These are phyloP conservation scores for Verticillium nubilum DNA, from an alignment of 2,329 filamentous ascomycete genomes.

Conservation along the genomic window DNA sequence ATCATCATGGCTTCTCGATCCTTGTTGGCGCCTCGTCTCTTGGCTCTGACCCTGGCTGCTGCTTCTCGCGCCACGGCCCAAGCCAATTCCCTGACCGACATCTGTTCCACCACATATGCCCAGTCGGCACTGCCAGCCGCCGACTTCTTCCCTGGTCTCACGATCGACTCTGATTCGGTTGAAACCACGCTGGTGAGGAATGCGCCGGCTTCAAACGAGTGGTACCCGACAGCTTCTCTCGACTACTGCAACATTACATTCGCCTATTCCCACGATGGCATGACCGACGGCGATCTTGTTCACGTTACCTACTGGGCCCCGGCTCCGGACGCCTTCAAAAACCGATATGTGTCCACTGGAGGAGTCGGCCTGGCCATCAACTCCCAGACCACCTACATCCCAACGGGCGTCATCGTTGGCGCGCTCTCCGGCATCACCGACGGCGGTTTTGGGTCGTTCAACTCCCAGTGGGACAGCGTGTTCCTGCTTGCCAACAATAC, in stretches of 20 bases:
- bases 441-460: conserved; percentile 43
- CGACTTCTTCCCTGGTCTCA: conserved; percentile 19
- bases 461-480: conserved; percentile 27
- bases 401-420: conserved; percentile 38
- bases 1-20: background rate
- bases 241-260: conserved; percentile 42
- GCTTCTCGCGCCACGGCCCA: conserved; percentile 5
- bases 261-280: conserved; percentile 37
- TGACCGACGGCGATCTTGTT: conserved; percentile 22
- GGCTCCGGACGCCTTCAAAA: conserved; percentile 33
- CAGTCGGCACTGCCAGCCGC: conserved; percentile 15
- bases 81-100: conserved; percentile 13
- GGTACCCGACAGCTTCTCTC: conserved; percentile 23
- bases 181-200: conserved; percentile 25
- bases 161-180: conserved; percentile 20
- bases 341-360: conserved; percentile 38
- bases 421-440: conserved; percentile 42
- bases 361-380: conserved; percentile 41
- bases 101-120: conserved; percentile 15
- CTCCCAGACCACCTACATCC: conserved; percentile 21
- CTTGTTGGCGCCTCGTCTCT: background rate
- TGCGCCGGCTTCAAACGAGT: conserved; percentile 19
- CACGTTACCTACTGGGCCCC: conserved; percentile 36
- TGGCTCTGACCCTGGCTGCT: background rate
- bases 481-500: conserved; percentile 33